A percentile compares a stretch with the other conserved stretches of the same genome.
Evolutionary conservation across 305 asterid species (phyloP).

Genomic region (Fraxinus platypoda): DNA sequence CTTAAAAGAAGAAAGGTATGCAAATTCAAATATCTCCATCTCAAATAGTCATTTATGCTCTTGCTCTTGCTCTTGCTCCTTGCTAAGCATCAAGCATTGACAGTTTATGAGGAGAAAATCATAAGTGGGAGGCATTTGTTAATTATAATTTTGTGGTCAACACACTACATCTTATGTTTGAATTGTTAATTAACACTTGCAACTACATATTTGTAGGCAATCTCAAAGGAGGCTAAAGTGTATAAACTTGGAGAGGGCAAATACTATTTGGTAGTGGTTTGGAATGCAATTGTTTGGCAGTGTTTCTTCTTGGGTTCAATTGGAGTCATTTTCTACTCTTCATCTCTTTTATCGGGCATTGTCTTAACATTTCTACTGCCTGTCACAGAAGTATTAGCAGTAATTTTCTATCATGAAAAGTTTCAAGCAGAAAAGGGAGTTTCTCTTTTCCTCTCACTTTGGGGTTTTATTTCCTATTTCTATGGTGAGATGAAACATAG

Average conservation of each 20-base stretch:
- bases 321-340: constrained; percentile 56
- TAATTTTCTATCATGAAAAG: constrained; percentile 47
- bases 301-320: constrained; percentile 52
- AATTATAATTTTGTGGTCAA: no score
- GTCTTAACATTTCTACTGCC: constrained; percentile 47
- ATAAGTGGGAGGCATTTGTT: no score
- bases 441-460: constrained; percentile 51
- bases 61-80: no score
- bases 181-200: neutral
- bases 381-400: constrained; percentile 45
- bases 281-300: constrained; percentile 49
- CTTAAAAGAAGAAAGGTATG: no score
- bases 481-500: constrained; percentile 37
- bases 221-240: constrained; percentile 52
- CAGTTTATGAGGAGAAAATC: no score
- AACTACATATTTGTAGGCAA: constrained; percentile 35
- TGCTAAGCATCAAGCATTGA: no score
- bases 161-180: neutral
- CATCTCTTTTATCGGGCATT: constrained; percentile 52
- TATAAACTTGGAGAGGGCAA: constrained; percentile 50
- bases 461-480: constrained; percentile 66
- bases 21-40: no score
- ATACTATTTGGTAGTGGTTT: constrained; percentile 44
- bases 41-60: no score
- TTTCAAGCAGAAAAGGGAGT: constrained; percentile 59